Percentiles rank a stretch among this genome's conserved stretches.
These are phyloP conservation scores for Chlorella variabilis DNA, from an alignment of 163 green algal species.

Conservation along the genomic window DNA sequence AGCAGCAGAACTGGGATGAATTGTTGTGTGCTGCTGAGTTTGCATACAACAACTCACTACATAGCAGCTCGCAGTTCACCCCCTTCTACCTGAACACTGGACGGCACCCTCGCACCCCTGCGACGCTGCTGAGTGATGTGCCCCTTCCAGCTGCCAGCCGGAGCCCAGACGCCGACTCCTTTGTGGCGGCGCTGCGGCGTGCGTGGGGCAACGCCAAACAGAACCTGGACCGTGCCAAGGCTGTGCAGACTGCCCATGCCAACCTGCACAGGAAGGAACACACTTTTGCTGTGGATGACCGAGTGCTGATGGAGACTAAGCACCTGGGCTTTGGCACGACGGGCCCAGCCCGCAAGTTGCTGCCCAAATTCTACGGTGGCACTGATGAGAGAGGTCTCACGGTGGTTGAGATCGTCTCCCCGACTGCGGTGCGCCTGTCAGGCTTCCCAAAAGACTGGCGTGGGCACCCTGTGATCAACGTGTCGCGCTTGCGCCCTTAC, in stretches of 20 bases:
- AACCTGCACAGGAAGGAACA: background rate
- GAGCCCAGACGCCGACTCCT: background rate
- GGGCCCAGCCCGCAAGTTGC: conserved; percentile 6
- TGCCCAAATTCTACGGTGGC: too few relatives aligned
- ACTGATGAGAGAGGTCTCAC: too few relatives aligned
- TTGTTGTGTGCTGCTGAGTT: conserved; percentile 21
- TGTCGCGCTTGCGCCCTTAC: too few relatives aligned
- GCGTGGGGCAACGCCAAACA: background rate
- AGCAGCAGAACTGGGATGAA: conserved; percentile 3
- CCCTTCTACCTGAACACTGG: conserved; percentile 23
- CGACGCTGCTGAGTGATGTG: background rate
- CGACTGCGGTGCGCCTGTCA: too few relatives aligned
- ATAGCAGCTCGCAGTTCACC: background rate
- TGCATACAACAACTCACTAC: conserved; percentile 25
- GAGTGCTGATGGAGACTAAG: background rate
- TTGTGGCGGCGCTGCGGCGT: background rate
- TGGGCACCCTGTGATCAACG: too few relatives aligned
- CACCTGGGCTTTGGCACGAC: background rate
- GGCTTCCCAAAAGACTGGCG: too few relatives aligned
- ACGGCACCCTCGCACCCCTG: background rate
- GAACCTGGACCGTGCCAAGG: background rate
- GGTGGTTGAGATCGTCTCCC: too few relatives aligned
- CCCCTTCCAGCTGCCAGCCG: background rate
- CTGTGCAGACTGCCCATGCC: background rate
- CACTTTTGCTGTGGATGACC: background rate